A percentile compares a stretch with the other conserved stretches of the same genome.
Conservation (phyloP, 1,284 basidiomycete genomes). For the Tilletia walkeri region DNA sequence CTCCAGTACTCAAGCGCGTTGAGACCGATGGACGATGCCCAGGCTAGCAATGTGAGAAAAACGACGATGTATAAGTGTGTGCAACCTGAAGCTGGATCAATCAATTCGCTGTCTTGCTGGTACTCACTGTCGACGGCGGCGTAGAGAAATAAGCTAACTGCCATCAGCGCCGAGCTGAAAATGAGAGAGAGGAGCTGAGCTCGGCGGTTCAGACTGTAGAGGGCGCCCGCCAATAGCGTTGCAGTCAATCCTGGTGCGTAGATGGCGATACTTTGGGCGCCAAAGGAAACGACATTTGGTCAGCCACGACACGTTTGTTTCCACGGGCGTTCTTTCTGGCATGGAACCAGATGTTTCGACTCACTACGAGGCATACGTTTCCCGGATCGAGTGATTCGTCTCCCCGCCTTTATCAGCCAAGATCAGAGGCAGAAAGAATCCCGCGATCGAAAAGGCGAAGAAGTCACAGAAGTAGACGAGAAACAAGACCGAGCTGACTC, state of each 20-base stretch:
- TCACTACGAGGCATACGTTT: constrained; percentile 55
- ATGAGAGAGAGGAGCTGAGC: constrained; percentile 56
- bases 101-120: background rate
- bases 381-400: constrained; percentile 51
- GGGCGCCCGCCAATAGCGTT: constrained; percentile 42
- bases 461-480: constrained; percentile 33
- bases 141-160: constrained; percentile 57
- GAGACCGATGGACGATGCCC: constrained; percentile 41
- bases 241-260: constrained; percentile 56
- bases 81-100: background rate
- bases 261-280: constrained; percentile 31
- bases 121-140: constrained; percentile 47
- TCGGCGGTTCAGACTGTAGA: constrained; percentile 50
- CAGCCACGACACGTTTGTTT: no score
- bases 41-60: constrained; percentile 33
- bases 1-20: constrained; percentile 57
- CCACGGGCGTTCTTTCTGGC: no score
- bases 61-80: background rate
- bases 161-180: constrained; percentile 57
- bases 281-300: background rate
- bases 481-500: background rate
- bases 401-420: constrained; percentile 54
- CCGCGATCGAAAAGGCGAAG: constrained; percentile 57
- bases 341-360: background rate
- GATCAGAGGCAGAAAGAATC: constrained; percentile 57